Percentiles rank a stretch among this genome's conserved stretches.
Conservation (phyloP, 2,329 filamentous ascomycete species). For the Ceratocystis diversiconidia region DNA sequence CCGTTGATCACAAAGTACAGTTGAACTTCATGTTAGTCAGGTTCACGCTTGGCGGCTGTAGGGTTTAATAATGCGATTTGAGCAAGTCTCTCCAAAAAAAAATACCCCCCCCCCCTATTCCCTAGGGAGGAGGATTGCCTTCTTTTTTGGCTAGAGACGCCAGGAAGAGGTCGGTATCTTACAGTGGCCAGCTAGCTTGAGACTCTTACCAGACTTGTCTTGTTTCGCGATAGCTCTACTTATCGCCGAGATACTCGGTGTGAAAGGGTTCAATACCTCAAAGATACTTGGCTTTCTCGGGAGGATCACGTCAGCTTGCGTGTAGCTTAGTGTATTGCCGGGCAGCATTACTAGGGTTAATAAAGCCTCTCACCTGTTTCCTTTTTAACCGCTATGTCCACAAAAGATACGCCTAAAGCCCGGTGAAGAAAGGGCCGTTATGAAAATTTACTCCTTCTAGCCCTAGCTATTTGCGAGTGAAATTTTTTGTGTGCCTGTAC, state of each 20-base stretch:
- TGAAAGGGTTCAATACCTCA: constrained; percentile 2
- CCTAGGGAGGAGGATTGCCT: too few species aligned
- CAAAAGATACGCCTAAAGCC: background rate
- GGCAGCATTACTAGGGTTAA: background rate
- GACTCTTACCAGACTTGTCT: background rate
- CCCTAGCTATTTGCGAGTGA: background rate
- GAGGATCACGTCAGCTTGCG: constrained; percentile 1
- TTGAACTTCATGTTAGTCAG: background rate
- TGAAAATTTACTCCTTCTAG: background rate
- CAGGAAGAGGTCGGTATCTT: background rate
- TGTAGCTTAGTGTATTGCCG: constrained; percentile 1
- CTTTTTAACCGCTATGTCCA: background rate
- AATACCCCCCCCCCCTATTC: too few species aligned
- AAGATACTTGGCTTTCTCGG: constrained; percentile 2
- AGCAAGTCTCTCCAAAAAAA: background rate
- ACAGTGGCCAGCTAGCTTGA: background rate
- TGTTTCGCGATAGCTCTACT: background rate
- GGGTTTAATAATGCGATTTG: background rate
- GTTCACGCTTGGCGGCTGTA: background rate
- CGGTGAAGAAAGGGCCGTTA: background rate
- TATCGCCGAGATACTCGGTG: background rate
- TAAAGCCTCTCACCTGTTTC: background rate
- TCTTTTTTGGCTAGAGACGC: background rate
- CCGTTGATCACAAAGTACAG: background rate
- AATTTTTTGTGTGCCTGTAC: background rate